Conservation (phyloP, 2,329 filamentous ascomycete species). For the Podosphaera fusca region DNA sequence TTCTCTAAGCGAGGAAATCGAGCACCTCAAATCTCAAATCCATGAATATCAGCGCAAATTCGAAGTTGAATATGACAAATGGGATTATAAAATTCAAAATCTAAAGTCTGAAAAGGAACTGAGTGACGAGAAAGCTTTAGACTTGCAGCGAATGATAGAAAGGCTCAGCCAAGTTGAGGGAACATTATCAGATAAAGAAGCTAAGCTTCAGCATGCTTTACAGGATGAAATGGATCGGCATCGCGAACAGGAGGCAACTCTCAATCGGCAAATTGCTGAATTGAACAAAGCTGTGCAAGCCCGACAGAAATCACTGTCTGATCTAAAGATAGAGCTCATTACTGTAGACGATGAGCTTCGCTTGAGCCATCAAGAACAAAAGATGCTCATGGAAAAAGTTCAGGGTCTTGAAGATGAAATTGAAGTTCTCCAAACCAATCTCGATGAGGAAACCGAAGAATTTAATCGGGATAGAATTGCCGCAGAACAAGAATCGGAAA, state of each 20-base stretch:
- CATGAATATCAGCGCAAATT: constrained; percentile 46
- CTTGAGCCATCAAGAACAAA: constrained; percentile 39
- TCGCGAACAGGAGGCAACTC: constrained; percentile 42
- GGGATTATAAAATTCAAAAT: constrained; percentile 42
- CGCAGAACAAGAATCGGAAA: constrained; percentile 20
- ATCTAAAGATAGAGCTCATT: constrained; percentile 41
- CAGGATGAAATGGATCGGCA: constrained; percentile 51
- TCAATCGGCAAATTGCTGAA: constrained; percentile 52
- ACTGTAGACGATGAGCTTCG: constrained; percentile 45
- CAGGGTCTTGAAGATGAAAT: constrained; percentile 52
- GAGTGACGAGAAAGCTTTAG: constrained; percentile 42
- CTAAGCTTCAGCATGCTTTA: constrained; percentile 41
- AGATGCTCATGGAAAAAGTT: constrained; percentile 38
- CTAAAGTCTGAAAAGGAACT: constrained; percentile 42
- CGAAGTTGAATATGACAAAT: constrained; percentile 48
- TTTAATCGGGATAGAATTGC: constrained; percentile 25
- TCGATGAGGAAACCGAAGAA: constrained; percentile 36
- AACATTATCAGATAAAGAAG: constrained; percentile 42
- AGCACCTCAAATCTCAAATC: constrained; percentile 34
- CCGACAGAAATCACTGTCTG: constrained; percentile 40
- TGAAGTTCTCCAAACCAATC: constrained; percentile 39
- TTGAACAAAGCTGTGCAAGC: constrained; percentile 47
- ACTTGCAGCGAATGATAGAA: constrained; percentile 48
- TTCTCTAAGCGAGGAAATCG: constrained; percentile 25
- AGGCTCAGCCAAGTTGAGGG: constrained; percentile 45